Base-by-base conservation (phyloP, 108 stramenopile species). In the Discostella stelligeroides region DNA sequence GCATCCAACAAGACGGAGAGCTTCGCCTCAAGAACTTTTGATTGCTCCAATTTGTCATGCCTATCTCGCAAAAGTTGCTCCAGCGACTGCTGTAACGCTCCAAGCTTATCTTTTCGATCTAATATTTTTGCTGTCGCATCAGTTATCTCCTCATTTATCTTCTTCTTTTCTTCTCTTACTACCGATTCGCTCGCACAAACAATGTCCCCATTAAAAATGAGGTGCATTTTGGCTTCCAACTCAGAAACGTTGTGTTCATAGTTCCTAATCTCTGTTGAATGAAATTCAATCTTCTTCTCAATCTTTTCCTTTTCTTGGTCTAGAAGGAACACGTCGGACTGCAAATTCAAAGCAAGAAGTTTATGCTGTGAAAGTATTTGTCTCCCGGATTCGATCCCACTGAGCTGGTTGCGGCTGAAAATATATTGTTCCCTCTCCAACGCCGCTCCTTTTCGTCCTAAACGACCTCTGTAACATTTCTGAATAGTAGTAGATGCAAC, bases 331-430 rank as follows among this genome's bases (percentile, higher is more conserved):
- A 95, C 73, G 62, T 95, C 95, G 23, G 76, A 80, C 62, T 95
- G 92, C 39, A 95, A 79, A 50, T 89, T 85, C n/a, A 92, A 92
- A 15, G 87, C 95, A 60, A 94, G 92, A 15, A 94, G 84, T 66
- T 91, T 92, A 83, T 95, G 95, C 72, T 95, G 92, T 23, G 91
- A 75, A 30, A 95, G 84, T 86, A 95, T 88, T 79, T 95, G 92
- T 14, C 95, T 84, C 15, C 92, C 95, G 38, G 94, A 76, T 66
- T 94, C 95, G 60, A 95, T 91, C 25, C 95, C 92, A 71, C 84
- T 87, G 45, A 68, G 87, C 78, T 95, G 95, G 25, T 80, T 84
- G 43, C 89, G 86, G 28, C 82, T 82, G 63, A 95, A 95, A 30
- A 94, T 79, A 71, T 88, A 95, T 73, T 88, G 89, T 60, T 94